Conservation (phyloP, 73 alveolate genomes). For the Halteria grandinella region DNA sequence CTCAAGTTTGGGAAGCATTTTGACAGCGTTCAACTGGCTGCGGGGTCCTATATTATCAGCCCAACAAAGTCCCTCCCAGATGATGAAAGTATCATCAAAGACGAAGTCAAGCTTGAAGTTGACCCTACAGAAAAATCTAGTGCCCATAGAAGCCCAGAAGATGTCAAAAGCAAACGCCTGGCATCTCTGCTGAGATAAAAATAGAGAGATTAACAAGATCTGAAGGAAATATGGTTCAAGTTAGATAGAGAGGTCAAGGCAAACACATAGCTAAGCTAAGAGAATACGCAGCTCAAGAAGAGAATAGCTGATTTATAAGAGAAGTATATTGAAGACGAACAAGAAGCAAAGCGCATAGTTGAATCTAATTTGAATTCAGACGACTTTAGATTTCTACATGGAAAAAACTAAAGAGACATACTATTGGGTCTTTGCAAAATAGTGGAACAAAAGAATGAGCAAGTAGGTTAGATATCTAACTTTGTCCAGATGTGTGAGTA, state of each 20-base stretch:
- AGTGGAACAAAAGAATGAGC: not conserved
- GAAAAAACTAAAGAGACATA: not conserved
- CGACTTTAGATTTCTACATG: not conserved
- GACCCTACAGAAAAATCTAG: not conserved
- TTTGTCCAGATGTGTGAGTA: not conserved
- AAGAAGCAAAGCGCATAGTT: not conserved
- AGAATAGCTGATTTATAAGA: not conserved
- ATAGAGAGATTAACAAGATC: slow-evolving; percentile 15
- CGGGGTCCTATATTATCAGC: not conserved
- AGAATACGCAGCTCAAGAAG: not conserved
- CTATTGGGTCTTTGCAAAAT: not conserved
- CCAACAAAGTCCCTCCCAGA: slow-evolving; percentile 1
- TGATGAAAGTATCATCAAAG: slow-evolving; percentile 15
- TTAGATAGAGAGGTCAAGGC: slow-evolving; percentile 14
- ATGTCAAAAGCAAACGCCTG: not conserved
- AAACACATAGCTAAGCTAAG: not conserved
- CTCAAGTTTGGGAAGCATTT: too few species aligned
- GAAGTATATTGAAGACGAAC: slow-evolving; percentile 22
- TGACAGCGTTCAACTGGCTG: not conserved
- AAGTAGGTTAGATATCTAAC: not conserved
- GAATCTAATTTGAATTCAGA: not conserved
- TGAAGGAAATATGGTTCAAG: slow-evolving; percentile 33
- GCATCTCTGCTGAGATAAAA: slow-evolving; percentile 29
- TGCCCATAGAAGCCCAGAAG: not conserved
- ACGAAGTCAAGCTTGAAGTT: not conserved